Evolutionary conservation across 257 asterid genomes (phyloP), one percentile per base, ranked within the genome.

Genomic region (Lantana camara): DNA sequence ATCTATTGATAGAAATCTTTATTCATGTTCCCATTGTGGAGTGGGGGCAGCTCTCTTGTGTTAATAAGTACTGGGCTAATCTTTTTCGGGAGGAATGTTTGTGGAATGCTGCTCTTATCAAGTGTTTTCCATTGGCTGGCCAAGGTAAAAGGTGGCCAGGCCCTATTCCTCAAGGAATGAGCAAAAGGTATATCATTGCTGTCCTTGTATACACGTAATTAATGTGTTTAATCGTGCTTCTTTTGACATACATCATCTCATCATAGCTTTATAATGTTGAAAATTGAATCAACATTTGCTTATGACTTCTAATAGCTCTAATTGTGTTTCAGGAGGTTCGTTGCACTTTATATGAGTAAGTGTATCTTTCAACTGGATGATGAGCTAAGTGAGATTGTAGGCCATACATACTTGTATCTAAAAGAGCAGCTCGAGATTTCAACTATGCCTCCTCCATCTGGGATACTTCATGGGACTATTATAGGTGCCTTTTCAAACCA

Each of bases 401-500:
- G 96, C n/a, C 96, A 88, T 54, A 54, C 84, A 13, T 88, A 80
- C 79, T 78, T 88, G 77, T 88, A 67, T 68, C 89, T 88, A 44
- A 89, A 80, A 72, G 96, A 88, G 85, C 96, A 88, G 81, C 90
- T 88, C 10, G 75, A 88, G 47, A 68, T 85, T 69, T 73, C 86
- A 32, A 68, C 77, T 19, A 80, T 85, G 90, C 90, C 92, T 24
- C 85, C 86, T 64, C 73, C 87, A 20, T 77, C 90, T 5, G 90
- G 85, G 70, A 76, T 89, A 61, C 96, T 89, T 67, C 95, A 89
- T 69, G 92, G 96, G 70, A 85, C 90, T 24, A 82, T 86, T 57
- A 86, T 89, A 70, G 96, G 96, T 88, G 55, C 66, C 22, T 24
- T 70, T 55, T 73, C 72, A 19, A 62, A 48, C 68, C 63, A 59